A percentile compares a stretch with the other conserved stretches of the same genome.
phyloP scores from a whole-genome alignment of 441 rosid genomes.

The Adansonia gregorii region DNA sequence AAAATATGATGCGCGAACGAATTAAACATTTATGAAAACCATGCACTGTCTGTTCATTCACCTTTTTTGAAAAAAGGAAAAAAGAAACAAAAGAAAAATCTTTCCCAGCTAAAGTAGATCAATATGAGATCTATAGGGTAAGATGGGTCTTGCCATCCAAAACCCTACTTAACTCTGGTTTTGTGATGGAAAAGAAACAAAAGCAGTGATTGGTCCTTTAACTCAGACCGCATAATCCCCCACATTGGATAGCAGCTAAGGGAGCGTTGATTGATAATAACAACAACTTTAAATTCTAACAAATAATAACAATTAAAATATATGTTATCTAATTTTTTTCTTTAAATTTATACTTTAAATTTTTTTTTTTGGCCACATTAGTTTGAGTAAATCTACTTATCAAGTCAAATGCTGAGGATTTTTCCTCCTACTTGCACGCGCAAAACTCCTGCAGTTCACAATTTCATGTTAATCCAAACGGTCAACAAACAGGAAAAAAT shows the following conservation, averaged over 20 bases:
- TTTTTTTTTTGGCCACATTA: too few relatives aligned
- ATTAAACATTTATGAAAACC: too few relatives aligned
- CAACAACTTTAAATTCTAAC: neutral
- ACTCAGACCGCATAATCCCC: neutral
- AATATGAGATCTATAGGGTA: too few relatives aligned
- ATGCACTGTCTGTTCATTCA: too few relatives aligned
- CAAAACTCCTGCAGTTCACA: neutral
- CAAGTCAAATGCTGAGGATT: too few relatives aligned
- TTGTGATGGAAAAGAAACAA: neutral
- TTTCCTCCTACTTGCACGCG: neutral
- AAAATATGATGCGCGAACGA: too few relatives aligned
- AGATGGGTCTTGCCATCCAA: too few relatives aligned
- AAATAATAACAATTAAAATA: neutral
- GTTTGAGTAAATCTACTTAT: too few relatives aligned
- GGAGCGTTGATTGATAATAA: neutral
- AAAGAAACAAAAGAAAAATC: too few relatives aligned
- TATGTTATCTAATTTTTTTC: neutral
- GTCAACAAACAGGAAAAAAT: neutral
- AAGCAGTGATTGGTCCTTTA: neutral
- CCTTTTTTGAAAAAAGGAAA: too few relatives aligned
- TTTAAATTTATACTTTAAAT: neutral
- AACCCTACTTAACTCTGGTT: neutral
- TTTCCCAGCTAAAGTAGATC: too few relatives aligned
- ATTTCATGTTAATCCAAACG: neutral
- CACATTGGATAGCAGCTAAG: neutral